Evolutionary conservation across 2,329 filamentous ascomycete genomes (phyloP).

Genomic region (Penicillium thymicola): DNA sequence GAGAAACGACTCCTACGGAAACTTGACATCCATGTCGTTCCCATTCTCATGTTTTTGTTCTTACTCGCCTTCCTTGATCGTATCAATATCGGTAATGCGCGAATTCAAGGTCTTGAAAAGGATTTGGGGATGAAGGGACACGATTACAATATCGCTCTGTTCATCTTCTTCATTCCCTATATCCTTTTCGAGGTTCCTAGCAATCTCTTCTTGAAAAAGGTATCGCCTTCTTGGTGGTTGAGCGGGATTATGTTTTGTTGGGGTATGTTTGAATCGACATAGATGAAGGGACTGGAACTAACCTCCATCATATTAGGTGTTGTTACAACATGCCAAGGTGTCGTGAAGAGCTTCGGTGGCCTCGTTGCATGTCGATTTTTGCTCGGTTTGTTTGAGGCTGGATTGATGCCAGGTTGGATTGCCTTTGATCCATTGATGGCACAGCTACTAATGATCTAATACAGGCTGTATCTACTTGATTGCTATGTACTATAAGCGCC

Average conservation of each 20-base stretch:
- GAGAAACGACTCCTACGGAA: slow-evolving; percentile 50
- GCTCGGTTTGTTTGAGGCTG: slow-evolving; percentile 38
- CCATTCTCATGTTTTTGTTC: slow-evolving; percentile 47
- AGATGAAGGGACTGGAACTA: background rate
- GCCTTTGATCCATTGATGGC: background rate
- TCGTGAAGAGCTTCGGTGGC: slow-evolving; percentile 41
- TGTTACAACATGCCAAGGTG: slow-evolving; percentile 43
- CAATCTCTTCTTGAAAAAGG: slow-evolving; percentile 46
- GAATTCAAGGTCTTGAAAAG: slow-evolving; percentile 44
- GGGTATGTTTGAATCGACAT: slow-evolving; percentile 27
- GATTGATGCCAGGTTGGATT: slow-evolving; percentile 36
- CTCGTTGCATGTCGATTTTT: slow-evolving; percentile 37
- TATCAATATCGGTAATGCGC: slow-evolving; percentile 50
- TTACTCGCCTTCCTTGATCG: slow-evolving; percentile 47
- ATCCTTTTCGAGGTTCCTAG: slow-evolving; percentile 47
- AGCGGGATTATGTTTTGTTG: slow-evolving; percentile 44
- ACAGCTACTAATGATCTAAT: background rate
- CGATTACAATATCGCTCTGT: slow-evolving; percentile 44
- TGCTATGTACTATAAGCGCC: slow-evolving; percentile 38
- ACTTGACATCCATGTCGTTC: slow-evolving; percentile 48
- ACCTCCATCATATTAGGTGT: slow-evolving; percentile 29
- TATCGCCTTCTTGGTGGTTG: slow-evolving; percentile 43
- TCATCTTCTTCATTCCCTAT: slow-evolving; percentile 48
- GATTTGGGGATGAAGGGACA: slow-evolving; percentile 44
- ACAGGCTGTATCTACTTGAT: slow-evolving; percentile 35